A percentile compares a stretch with the other conserved stretches of the same genome.
phyloP scores from a whole-genome alignment of 208 protist genomes.

The Trypanosoma avium region DNA sequence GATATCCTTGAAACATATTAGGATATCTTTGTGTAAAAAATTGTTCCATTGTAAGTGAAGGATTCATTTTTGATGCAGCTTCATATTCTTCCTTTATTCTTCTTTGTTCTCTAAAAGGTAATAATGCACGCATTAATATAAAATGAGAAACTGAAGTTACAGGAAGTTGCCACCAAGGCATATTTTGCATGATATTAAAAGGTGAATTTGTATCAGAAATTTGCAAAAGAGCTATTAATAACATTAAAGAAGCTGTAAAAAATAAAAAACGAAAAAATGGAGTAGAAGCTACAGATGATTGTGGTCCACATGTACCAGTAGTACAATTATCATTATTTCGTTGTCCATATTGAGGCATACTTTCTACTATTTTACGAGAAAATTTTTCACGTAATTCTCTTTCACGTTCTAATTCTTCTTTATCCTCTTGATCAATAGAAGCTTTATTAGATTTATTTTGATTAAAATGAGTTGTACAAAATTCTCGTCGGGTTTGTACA shows the following conservation, averaged over 20 bases:
- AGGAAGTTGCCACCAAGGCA: slow-evolving; percentile 81
- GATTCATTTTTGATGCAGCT: slow-evolving; percentile 39
- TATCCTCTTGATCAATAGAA: slow-evolving; percentile 63
- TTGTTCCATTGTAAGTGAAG: slow-evolving; percentile 70
- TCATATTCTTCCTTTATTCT: slow-evolving; percentile 82
- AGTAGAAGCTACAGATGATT: slow-evolving; percentile 13
- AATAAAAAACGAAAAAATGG: slow-evolving; percentile 62
- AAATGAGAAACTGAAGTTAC: slow-evolving; percentile 58
- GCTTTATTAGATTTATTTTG: slow-evolving; percentile 28
- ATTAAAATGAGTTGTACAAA: slow-evolving; percentile 9
- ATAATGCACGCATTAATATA: slow-evolving; percentile 61
- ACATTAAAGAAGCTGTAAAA: slow-evolving; percentile 51
- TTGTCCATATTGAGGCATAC: slow-evolving; percentile 33
- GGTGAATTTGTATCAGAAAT: slow-evolving; percentile 52
- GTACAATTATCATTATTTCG: slow-evolving; percentile 9
- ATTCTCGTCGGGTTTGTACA: not conserved
- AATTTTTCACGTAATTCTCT: slow-evolving; percentile 70
- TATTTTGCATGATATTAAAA: slow-evolving; percentile 63
- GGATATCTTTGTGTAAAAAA: slow-evolving; percentile 76
- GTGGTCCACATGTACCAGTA: slow-evolving; percentile 5
- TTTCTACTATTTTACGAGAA: slow-evolving; percentile 68
- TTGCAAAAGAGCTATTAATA: slow-evolving; percentile 49
- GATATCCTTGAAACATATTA: slow-evolving; percentile 75
- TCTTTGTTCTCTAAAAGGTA: slow-evolving; percentile 57
- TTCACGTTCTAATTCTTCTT: slow-evolving; percentile 81